Percentiles rank a stretch among this genome's conserved stretches.
Conservation (phyloP, 164 flowering plant species). For the Vitis cinerea region DNA sequence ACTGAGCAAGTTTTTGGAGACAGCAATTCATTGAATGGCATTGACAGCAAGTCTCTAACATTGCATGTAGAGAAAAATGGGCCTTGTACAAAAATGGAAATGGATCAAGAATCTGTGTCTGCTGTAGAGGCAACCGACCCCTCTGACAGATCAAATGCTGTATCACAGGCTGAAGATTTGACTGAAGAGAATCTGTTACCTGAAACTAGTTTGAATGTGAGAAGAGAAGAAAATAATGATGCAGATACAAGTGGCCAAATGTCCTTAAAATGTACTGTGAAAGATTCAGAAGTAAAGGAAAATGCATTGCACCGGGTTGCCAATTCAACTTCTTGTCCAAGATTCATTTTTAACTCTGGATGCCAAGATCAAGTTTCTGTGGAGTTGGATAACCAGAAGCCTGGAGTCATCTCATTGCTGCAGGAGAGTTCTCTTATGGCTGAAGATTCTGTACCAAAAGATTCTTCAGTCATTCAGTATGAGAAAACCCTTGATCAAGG, state of each 20-base stretch:
- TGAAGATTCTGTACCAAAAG: constrained; percentile 10
- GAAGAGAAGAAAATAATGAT: constrained; percentile 1
- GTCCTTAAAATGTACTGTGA: neutral
- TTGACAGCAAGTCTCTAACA: constrained; percentile 1
- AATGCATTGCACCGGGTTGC: constrained; percentile 7
- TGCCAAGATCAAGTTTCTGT: constrained; percentile 12
- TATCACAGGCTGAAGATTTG: constrained; percentile 4
- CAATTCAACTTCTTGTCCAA: constrained; percentile 16
- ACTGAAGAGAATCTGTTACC: constrained; percentile 10
- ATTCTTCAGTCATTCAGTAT: constrained; percentile 20
- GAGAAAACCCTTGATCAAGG: constrained; percentile 19
- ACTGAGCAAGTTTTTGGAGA: constrained; percentile 15
- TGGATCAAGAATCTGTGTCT: constrained; percentile 5
- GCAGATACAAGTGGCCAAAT: constrained; percentile 10
- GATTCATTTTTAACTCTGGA: constrained; percentile 19
- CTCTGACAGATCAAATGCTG: constrained; percentile 9
- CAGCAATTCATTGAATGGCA: constrained; percentile 4
- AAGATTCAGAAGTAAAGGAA: constrained; percentile 16
- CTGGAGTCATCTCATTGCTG: constrained; percentile 18
- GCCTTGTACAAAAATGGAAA: no score
- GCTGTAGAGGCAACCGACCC: constrained; percentile 6
- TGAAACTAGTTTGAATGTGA: constrained; percentile 7
- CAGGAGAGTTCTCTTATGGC: constrained; percentile 22
- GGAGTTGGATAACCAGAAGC: constrained; percentile 17
- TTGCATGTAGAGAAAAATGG: constrained; percentile 6